Evolutionary conservation across 768 basidiomycete genomes (phyloP), one percentile per base, ranked within the genome.

Genomic region (Auricularia cornea): DNA sequence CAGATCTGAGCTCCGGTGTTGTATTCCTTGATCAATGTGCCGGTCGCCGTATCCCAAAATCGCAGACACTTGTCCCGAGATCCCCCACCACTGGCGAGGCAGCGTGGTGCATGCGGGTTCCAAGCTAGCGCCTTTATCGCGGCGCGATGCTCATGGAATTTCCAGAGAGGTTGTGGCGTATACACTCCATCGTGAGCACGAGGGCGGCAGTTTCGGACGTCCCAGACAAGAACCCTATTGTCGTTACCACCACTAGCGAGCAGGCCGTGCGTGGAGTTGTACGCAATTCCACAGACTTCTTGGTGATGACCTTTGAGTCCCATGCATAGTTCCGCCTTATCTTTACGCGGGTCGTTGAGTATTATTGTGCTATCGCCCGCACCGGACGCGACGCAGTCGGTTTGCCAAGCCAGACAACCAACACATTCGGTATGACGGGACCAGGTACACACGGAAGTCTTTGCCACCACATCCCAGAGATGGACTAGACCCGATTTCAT

Each of bases 221-320:
- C 94, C 92, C 95, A 99, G 60, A 99, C 94, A 69, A 92, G 94
- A 18, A 99, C 91, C 77, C 97, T 98, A 77, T 99, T 99, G 75
- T 99, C 96, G 72, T 99, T 99, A 0, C 96, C 96, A 1, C 96
- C 96, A 67, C 90, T 93, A 2, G 96, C 96, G 3, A 99, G 83
- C 33, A 81, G 81, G 8, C 86, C 86, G 18, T 8, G 8, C 4
- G 73, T 72, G 66, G 79, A 68, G 70, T 88, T 94, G 96, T 95
- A 99, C 64, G 91, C 88, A 52, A 99, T 76, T 3, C 96, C 96
- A 72, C 96, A 99, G 2, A 99, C 94, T 72, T 98, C 96, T 70
- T 99, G 97, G 30, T 88, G 78, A 70, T 93, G 92, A n/a, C n/a
- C n/a, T n/a, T n/a, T n/a, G 0, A 88, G 90, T 0, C 83, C 78